phyloP scores from a whole-genome alignment of 768 basidiomycete species.

The Mrakia blollopis region DNA sequence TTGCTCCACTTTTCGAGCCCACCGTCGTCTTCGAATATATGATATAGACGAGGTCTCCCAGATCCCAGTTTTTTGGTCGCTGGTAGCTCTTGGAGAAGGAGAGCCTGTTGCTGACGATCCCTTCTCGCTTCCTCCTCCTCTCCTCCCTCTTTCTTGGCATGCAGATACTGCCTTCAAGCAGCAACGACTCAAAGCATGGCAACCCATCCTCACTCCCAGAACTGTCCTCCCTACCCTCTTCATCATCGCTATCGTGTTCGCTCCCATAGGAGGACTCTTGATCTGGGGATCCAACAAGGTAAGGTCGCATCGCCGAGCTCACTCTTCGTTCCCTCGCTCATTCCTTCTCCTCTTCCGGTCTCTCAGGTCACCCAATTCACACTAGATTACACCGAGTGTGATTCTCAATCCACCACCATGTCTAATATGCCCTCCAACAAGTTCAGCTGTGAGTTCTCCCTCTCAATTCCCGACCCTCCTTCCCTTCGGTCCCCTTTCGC shows the following conservation, averaged over 20 bases:
- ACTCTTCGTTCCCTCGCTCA: conserved; percentile 9
- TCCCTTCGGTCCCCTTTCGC: neutral
- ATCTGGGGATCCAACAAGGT: conserved; percentile 80
- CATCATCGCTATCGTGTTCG: conserved; percentile 89
- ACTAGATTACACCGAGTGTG: conserved; percentile 91
- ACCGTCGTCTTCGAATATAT: no score
- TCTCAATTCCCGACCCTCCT: no score
- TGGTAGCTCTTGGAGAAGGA: neutral
- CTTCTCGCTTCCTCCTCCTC: neutral
- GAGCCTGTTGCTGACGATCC: neutral
- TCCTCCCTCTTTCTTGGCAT: conserved; percentile 24
- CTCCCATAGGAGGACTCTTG: conserved; percentile 88
- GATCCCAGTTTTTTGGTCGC: no score
- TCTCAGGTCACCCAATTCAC: conserved; percentile 81
- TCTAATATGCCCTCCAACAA: conserved; percentile 51
- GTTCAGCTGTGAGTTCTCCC: conserved; percentile 41
- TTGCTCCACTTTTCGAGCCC: neutral
- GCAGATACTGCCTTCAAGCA: conserved; percentile 98
- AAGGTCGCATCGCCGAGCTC: conserved; percentile 34
- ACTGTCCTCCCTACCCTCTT: conserved; percentile 95
- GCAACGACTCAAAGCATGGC: conserved; percentile 99
- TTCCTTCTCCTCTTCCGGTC: conserved; percentile 36
- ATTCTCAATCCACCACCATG: conserved; percentile 57
- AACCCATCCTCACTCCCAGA: conserved; percentile 96
- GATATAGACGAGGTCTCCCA: no score